phyloP scores from a whole-genome alignment of 768 basidiomycete genomes.

The Tubosaeta sp. region DNA sequence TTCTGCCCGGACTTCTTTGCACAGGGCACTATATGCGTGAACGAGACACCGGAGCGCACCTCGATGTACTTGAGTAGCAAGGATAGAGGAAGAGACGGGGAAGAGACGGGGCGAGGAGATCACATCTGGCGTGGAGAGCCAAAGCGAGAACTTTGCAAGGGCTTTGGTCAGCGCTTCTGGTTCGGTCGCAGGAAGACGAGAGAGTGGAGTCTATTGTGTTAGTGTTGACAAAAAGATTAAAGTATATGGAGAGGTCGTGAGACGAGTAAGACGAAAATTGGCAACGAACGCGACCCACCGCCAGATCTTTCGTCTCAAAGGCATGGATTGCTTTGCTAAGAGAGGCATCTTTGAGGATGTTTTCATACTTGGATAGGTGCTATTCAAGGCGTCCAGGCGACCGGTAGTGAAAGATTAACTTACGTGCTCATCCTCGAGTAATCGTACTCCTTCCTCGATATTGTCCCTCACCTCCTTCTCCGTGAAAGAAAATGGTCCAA shows the following conservation, averaged over 20 bases:
- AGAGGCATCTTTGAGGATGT: slow-evolving; percentile 26
- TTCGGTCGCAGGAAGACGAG: slow-evolving; percentile 59
- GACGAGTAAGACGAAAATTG: no score
- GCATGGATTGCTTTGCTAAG: slow-evolving; percentile 20
- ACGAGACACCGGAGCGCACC: slow-evolving; percentile 67
- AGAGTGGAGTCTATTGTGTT: slow-evolving; percentile 63
- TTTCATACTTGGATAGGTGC: slow-evolving; percentile 5
- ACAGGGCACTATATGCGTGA: slow-evolving; percentile 65
- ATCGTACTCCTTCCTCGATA: slow-evolving; percentile 57
- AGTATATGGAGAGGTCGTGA: no score
- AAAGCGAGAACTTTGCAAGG: slow-evolving; percentile 69
- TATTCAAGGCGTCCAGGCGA: neutral
- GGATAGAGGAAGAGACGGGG: slow-evolving; percentile 60
- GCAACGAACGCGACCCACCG: slow-evolving; percentile 11
- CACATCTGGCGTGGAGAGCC: slow-evolving; percentile 81
- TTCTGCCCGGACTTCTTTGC: slow-evolving; percentile 69
- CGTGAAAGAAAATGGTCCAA: slow-evolving; percentile 70
- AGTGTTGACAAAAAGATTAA: neutral
- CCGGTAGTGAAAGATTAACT: slow-evolving; percentile 25
- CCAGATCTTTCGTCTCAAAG: slow-evolving; percentile 19
- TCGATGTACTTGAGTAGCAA: slow-evolving; percentile 72
- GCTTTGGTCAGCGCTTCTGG: slow-evolving; percentile 58
- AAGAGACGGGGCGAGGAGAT: slow-evolving; percentile 77
- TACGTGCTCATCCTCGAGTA: slow-evolving; percentile 82
- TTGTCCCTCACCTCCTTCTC: slow-evolving; percentile 48